Percentiles rank a stretch among this genome's conserved stretches.
phyloP scores from a whole-genome alignment of 2,329 filamentous ascomycete species.

The Myriangium duriaei region DNA sequence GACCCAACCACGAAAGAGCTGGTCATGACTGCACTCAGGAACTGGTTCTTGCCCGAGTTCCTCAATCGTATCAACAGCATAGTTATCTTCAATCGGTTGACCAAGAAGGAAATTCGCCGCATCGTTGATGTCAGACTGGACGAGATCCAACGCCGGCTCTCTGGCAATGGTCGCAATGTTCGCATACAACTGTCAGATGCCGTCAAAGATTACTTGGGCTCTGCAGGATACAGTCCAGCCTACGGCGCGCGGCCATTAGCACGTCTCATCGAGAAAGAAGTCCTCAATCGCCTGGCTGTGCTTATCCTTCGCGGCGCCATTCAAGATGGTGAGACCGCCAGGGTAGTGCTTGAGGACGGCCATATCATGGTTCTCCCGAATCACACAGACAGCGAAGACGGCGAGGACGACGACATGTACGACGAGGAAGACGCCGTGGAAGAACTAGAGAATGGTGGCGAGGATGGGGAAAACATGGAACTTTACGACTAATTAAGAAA shows the following conservation, averaged over 20 bases:
- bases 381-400: conserved; percentile 53
- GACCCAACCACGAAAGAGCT: conserved; percentile 76
- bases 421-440: conserved; percentile 65
- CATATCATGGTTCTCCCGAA: conserved; percentile 75
- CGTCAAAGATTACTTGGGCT: conserved; percentile 86
- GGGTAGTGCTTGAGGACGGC: conserved; percentile 65
- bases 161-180: conserved; percentile 73
- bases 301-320: conserved; percentile 78
- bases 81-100: conserved; percentile 97
- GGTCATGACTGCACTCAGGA: conserved; percentile 79
- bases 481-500: conserved; percentile 42
- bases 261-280: conserved; percentile 90
- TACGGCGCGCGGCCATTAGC: conserved; percentile 86
- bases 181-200: conserved; percentile 68
- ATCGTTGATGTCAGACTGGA: conserved; percentile 82
- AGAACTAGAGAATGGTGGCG: conserved; percentile 46
- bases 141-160: conserved; percentile 88
- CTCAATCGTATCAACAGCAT: conserved; percentile 93
- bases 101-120: conserved; percentile 75
- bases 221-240: conserved; percentile 83
- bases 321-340: conserved; percentile 71
- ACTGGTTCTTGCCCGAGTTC: conserved; percentile 97
- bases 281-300: conserved; percentile 84
- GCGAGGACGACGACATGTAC: conserved; percentile 59
- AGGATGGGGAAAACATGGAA: conserved; percentile 44